Base-by-base conservation (phyloP, 345 rosid species). In the Clarkia xantiana region DNA sequence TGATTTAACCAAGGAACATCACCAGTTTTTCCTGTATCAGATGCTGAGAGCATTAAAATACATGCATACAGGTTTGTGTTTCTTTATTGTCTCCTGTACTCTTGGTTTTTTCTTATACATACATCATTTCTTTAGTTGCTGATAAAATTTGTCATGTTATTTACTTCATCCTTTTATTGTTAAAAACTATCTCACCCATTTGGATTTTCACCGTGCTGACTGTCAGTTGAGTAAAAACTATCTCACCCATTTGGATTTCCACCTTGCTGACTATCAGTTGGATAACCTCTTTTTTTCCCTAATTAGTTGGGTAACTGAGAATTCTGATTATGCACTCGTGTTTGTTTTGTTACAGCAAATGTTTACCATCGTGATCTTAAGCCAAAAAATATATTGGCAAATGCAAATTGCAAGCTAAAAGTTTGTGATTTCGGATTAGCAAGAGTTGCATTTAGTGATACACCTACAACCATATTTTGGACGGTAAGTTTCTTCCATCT, bases 291-390 rank as follows among this genome's bases (percentile, higher is more conserved):
- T n/a, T n/a, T n/a, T n/a, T n/a, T n/a, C n/a, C n/a, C n/a, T n/a
- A n/a, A n/a, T n/a, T n/a, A n/a, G n/a, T n/a, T n/a, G n/a, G n/a
- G n/a, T 22, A 22, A 22, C 36, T 29, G 36, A 29, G 36, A 29
- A 29, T 29, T 29, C 36, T 34, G 4, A 19, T 64, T 56, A 66
- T 70, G 51, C 36, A 62, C 53, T 64, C 43, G 55, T 38, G 12
- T 2, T 43, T 62, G 34, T 58, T 17, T 50, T 17, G 42, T 39
- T 75, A 66, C 81, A 88, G 97, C 97, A 53, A 76, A 84, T 67
- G 93, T 86, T 34, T 88, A 84, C 70, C 97, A 88, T 60, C 86
- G 97, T 44, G 97, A 88, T 78, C 95, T 88, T 62, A 88, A 88
- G 72, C 97, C 97, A 14, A 88, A 84, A 76, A 88, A 88, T 66